Base-by-base conservation (phyloP, 2,329 filamentous ascomycete species). In the Cercospora berteroae region DNA sequence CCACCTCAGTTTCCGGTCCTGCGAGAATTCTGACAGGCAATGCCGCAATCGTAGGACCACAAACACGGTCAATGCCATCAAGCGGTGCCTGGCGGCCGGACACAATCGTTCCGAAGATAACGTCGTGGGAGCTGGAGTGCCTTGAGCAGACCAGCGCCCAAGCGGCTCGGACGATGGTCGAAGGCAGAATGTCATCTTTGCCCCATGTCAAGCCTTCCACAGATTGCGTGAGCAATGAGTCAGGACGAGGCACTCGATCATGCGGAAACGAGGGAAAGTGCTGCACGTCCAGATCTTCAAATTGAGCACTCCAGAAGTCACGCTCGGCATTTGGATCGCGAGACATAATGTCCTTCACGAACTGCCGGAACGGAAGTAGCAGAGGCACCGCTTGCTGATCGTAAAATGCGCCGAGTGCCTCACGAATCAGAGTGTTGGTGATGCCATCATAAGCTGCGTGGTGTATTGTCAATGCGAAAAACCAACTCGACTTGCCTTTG, bases 391-490 rank as follows among this genome's bases (percentile, higher is more conserved):
- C 7, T 3, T 20, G 20, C 23, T 36, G 25, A n/a, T 57, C n/a
- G 23, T 56, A 29, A 27, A 64, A 66, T 12, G 31, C 48, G 8
- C 39, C 29, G 5, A 81, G 72, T 36, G 71, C 66, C n/a, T 78
- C 70, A 12, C 79, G 68, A 13, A 82, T 71, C 18, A 81, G 68
- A 1, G 74, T 71, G 67, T 78, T 74, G 1, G 77, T 77, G 75
- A 77, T 79, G 0, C 79, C 79, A 72, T 82, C 80, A 68, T 81
- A 81, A 0, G 80, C 55, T 1, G 76, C 74, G 67, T 82, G 80
- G 63, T 82, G 80, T 16, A 79, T 73, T 25, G 27, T 67, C 60
- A 65, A 42, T 0, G 58, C 29, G 29, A 66, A 69, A 27, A 18
- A 5, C 18, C 18, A 29, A 8, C 27, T 29, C 13, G 36, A 29